These are phyloP conservation scores for Ceriops decandra DNA, from an alignment of 345 rosid species.

Conservation along the genomic window DNA sequence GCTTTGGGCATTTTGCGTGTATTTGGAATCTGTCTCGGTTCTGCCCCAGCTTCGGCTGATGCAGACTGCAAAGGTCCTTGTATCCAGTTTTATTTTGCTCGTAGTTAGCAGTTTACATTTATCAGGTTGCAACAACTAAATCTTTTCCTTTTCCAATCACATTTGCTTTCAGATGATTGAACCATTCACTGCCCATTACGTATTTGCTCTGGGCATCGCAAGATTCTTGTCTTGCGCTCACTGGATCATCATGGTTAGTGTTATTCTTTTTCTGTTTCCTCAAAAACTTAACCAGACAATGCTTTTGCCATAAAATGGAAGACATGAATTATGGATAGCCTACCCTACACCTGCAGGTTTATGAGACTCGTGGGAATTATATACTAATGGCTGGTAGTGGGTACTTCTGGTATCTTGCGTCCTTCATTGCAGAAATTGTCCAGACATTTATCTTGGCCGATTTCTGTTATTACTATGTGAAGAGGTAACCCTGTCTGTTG, in stretches of 20 bases:
- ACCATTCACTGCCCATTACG: conserved; percentile 80
- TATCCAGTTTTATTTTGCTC: not conserved
- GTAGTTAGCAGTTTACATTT: not conserved
- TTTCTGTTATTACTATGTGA: conserved; percentile 79
- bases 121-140: not conserved
- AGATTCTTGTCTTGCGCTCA: conserved; percentile 77
- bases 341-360: conserved; percentile 33
- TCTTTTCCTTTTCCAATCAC: not conserved
- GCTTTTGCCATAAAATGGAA: too few species aligned
- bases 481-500: conserved; percentile 39
- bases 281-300: too few species aligned
- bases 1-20: conserved; percentile 66
- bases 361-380: conserved; percentile 48
- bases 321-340: not conserved
- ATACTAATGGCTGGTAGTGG: conserved; percentile 48
- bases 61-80: conserved; percentile 72
- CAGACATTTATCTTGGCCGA: conserved; percentile 86
- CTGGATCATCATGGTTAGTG: conserved; percentile 64
- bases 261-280: too few species aligned
- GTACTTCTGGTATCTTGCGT: conserved; percentile 61
- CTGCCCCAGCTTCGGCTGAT: conserved; percentile 84
- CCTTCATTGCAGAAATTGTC: conserved; percentile 55
- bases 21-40: conserved; percentile 68
- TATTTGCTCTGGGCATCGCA: conserved; percentile 71
- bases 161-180: conserved; percentile 61